Conservation (phyloP, 2,329 filamentous ascomycete genomes). For the Colletotrichum cuscutae region DNA sequence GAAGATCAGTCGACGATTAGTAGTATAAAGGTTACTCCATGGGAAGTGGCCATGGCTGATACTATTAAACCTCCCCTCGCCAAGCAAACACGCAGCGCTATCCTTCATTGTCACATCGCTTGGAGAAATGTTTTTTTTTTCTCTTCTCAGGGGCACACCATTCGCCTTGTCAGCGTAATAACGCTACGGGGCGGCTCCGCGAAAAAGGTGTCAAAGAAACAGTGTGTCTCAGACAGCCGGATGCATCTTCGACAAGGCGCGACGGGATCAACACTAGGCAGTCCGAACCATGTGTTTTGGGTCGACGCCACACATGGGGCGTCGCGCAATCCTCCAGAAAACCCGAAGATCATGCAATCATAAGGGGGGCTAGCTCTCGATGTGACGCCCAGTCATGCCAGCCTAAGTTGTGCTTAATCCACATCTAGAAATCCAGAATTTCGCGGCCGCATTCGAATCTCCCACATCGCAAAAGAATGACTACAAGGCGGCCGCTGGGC, state of each 20-base stretch:
- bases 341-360: neutral
- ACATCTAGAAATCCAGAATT: neutral
- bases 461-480: neutral
- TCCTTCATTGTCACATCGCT: neutral
- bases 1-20: neutral
- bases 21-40: neutral
- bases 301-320: too few species aligned
- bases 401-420: neutral
- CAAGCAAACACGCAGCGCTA: neutral
- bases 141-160: neutral
- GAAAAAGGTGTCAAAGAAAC: neutral
- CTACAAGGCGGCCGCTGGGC: neutral
- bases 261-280: neutral
- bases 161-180: too few species aligned
- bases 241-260: neutral
- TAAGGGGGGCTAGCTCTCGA: neutral
- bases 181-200: neutral
- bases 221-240: neutral
- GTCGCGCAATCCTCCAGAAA: too few species aligned
- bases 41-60: neutral
- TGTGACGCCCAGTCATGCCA: neutral
- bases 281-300: neutral
- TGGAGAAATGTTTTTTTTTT: too few species aligned
- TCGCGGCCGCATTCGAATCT: neutral
- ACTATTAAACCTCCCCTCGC: neutral